Evolutionary conservation across 1,284 basidiomycete genomes (phyloP), one percentile per base, ranked within the genome.

Genomic region (Sparassis latifolia): DNA sequence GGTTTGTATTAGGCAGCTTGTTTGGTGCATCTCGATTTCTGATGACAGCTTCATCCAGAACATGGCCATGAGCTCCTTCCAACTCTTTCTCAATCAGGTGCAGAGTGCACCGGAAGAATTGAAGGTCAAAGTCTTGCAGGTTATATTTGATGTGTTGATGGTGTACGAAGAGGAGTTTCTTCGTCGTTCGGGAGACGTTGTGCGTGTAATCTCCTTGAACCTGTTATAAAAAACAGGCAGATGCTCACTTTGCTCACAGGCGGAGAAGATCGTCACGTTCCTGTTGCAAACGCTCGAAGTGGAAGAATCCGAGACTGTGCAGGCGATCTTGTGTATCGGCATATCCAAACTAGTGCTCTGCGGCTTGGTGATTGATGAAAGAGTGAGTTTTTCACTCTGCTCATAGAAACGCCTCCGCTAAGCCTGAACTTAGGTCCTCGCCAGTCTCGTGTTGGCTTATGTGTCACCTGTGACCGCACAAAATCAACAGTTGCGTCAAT

Each of bases 21-120:
- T 93, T 64, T 92, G 89, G 63, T 78, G 97, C 51, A 91, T 97
- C 52, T 88, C 94, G 53, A 74, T 79, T 62, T 35, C 35, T 45
- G 49, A n/a, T 29, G 6, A 27, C 10, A 27, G 20, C 4, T n/a
- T 12, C 35, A 3, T 27, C 44, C 58, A 92, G 84, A 85, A 87
- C 62, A 92, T 96, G 83, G 96, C 96, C 0, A 66, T 92, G 46
- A 86, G 85, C 57, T 95, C 93, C 1, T 94, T 98, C 70, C 87
- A 91, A 49, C 77, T 98, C 0, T 96, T 98, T 71, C 72, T 97
- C 5, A 81, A 84, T 45, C 94, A 97, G 68, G 80, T 93, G 0
- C 84, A 89, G 60, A 75, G 77, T 27, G 84, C 89, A 1, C 86
- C 89, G 0, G 86, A 86, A 51, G 78, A 84, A 29, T 78, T 97